Evolutionary conservation across 352 stramenopile species (phyloP).

Genomic region (Globisporangium echinulatum): DNA sequence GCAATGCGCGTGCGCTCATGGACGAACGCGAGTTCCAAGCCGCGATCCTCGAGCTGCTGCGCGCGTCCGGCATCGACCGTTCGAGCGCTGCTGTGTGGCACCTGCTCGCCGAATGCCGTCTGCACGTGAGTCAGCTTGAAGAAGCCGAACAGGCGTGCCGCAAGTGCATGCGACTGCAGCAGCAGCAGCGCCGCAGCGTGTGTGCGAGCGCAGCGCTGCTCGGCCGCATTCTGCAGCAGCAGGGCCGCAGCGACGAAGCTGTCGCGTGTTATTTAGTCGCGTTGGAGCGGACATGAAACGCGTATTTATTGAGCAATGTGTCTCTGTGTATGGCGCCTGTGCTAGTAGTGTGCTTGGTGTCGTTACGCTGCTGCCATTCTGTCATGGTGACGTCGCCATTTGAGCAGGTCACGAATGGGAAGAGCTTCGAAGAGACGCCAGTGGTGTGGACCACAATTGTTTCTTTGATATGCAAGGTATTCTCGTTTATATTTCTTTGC

Average conservation of each 20-base stretch:
- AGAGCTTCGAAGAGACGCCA: no score
- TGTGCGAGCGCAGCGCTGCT: conserved; percentile 30
- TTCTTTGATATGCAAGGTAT: no score
- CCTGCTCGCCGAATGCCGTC: conserved; percentile 46
- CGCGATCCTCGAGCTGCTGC: conserved; percentile 50
- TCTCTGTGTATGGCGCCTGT: neutral
- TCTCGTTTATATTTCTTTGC: no score
- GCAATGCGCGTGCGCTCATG: conserved; percentile 29
- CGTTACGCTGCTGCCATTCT: neutral
- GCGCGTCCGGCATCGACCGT: conserved; percentile 35
- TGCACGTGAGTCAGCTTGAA: conserved; percentile 36
- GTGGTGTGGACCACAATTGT: no score
- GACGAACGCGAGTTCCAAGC: conserved; percentile 50
- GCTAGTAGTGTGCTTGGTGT: no score
- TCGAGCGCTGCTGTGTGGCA: conserved; percentile 47
- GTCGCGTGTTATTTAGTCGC: conserved; percentile 62
- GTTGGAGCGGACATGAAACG: conserved; percentile 27
- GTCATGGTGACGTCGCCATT: neutral
- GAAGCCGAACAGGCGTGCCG: conserved; percentile 50
- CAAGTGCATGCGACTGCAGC: conserved; percentile 33
- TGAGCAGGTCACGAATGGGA: no score
- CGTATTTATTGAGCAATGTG: conserved; percentile 11
- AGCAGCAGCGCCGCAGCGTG: conserved; percentile 19
- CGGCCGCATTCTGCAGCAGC: conserved; percentile 43
- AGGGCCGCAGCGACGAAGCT: conserved; percentile 40